Percentiles rank a stretch among this genome's conserved stretches.
Evolutionary conservation across 1,139 yeast genomes (phyloP).

Genomic region (Saccharomyces hybrid): DNA sequence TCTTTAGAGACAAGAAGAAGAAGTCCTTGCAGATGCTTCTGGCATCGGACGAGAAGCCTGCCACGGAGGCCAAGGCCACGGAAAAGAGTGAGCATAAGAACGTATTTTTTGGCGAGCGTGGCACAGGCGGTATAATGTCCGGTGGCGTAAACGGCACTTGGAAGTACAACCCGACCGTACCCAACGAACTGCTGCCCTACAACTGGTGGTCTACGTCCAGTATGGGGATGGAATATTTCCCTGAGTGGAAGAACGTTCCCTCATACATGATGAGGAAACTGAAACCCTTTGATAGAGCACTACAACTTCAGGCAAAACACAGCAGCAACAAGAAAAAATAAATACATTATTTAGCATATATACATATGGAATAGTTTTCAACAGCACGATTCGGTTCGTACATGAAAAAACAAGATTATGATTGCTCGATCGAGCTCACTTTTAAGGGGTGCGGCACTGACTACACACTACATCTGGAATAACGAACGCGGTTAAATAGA

Average conservation of each 20-base stretch:
- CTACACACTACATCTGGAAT: too few relatives aligned
- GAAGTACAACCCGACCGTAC: constrained; percentile 23
- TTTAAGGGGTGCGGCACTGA: too few relatives aligned
- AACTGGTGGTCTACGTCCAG: constrained; percentile 25
- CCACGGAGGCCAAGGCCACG: not conserved
- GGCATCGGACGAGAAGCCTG: constrained; percentile 1
- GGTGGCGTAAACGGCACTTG: constrained; percentile 29
- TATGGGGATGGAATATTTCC: constrained; percentile 28
- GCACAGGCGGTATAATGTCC: constrained; percentile 25
- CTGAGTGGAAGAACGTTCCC: constrained; percentile 29
- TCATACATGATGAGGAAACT: constrained; percentile 17
- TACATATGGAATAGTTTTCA: not conserved
- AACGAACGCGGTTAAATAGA: not conserved
- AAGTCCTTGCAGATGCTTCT: constrained; percentile 2
- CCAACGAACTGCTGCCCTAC: constrained; percentile 19
- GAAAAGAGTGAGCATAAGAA: constrained; percentile 4
- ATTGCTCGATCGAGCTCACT: not conserved
- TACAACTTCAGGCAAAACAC: not conserved
- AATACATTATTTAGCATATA: not conserved
- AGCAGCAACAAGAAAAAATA: constrained; percentile 1
- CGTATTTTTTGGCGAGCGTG: constrained; percentile 16
- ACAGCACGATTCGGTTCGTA: not conserved
- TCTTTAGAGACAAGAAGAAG: constrained; percentile 15
- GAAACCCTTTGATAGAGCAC: constrained; percentile 22
- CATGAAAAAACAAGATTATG: not conserved